Evolutionary conservation across 495 filamentous ascomycete genomes (phyloP).

Genomic region (Talaromyces stipitatus): DNA sequence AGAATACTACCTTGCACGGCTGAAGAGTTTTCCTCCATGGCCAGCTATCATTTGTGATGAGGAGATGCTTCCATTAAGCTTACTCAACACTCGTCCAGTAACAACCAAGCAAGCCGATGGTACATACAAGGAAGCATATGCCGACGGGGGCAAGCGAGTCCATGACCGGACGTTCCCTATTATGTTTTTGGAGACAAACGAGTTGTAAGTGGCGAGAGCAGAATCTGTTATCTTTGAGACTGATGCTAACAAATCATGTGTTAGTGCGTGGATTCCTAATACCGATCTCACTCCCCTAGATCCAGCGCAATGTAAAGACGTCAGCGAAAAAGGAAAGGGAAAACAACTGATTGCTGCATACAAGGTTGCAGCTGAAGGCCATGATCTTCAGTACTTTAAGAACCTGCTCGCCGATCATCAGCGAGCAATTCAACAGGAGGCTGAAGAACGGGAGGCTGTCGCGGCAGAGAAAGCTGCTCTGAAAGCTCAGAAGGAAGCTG

Average conservation of each 20-base stretch:
- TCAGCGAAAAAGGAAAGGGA: slow-evolving; percentile 61
- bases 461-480: slow-evolving; percentile 52
- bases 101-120: slow-evolving; percentile 74
- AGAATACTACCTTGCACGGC: slow-evolving; percentile 75
- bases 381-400: slow-evolving; percentile 72
- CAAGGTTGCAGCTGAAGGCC: slow-evolving; percentile 59
- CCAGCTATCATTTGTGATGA: slow-evolving; percentile 87
- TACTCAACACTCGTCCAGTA: slow-evolving; percentile 68
- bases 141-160: slow-evolving; percentile 73
- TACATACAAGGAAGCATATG: slow-evolving; percentile 73
- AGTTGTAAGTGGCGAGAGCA: slow-evolving; percentile 72
- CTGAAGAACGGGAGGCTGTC: slow-evolving; percentile 51
- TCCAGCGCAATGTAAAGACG: slow-evolving; percentile 53
- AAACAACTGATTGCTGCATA: slow-evolving; percentile 70
- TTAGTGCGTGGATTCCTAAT: slow-evolving; percentile 80
- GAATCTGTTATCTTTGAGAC: background rate
- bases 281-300: slow-evolving; percentile 68
- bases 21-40: slow-evolving; percentile 89
- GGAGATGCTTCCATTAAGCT: slow-evolving; percentile 70
- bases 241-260: background rate
- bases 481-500: slow-evolving; percentile 49
- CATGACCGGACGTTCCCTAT: slow-evolving; percentile 81
- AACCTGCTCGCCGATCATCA: slow-evolving; percentile 55
- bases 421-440: slow-evolving; percentile 50
- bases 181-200: slow-evolving; percentile 89